phyloP scores from a whole-genome alignment of 2,329 filamentous ascomycete genomes.

The Ceratocystis cubensis region DNA sequence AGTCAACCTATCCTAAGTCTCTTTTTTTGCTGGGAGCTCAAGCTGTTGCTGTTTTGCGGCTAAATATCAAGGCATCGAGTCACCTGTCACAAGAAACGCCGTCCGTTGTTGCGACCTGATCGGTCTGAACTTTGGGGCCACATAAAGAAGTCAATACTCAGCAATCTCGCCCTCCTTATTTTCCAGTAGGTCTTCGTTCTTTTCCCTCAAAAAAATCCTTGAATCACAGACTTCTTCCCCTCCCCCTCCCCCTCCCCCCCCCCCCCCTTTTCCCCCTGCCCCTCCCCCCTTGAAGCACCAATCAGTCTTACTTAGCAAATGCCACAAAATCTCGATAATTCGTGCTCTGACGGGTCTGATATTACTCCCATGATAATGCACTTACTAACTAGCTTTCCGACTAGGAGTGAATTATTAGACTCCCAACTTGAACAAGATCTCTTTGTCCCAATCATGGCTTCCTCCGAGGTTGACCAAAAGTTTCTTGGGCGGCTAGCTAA shows the following conservation, averaged over 20 bases:
- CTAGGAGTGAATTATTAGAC: not conserved
- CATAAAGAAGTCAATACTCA: not conserved
- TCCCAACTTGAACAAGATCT: not conserved
- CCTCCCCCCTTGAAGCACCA: not conserved
- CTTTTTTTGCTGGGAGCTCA: not conserved
- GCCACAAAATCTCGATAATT: not conserved
- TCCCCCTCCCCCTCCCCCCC: not conserved
- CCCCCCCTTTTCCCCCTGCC: not conserved
- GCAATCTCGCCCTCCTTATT: not conserved
- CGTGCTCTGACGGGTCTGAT: not conserved
- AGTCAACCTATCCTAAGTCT: not conserved
- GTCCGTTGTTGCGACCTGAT: not conserved
- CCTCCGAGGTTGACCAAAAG: slow-evolving; percentile 94
- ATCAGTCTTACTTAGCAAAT: not conserved
- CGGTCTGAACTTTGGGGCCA: not conserved
- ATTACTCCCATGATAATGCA: not conserved
- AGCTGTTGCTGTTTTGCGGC: not conserved
- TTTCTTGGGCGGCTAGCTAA: slow-evolving; percentile 83
- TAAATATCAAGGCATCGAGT: not conserved
- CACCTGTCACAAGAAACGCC: not conserved
- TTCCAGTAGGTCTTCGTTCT: not conserved
- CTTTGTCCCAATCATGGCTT: slow-evolving; percentile 56
- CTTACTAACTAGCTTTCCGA: not conserved
- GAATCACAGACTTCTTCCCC: not conserved
- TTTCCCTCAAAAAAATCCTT: not conserved